Evolutionary conservation across 306 rosid genomes (phyloP).

Genomic region (Hippophae rhamnoides): DNA sequence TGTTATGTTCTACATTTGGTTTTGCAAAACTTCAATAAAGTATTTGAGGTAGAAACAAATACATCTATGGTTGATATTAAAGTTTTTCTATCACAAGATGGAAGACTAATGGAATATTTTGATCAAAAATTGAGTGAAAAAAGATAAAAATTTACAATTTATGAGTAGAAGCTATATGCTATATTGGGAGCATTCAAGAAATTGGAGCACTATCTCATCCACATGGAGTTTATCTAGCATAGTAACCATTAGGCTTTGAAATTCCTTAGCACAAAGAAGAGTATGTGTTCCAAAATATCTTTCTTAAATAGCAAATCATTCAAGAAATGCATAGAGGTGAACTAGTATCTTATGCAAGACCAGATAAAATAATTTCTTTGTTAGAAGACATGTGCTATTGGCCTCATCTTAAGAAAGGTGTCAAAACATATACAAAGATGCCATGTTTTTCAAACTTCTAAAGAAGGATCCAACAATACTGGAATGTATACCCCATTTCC

Average conservation of each 20-base stretch:
- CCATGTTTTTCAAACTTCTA: neutral
- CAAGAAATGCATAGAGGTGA: neutral
- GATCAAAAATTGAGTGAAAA: neutral
- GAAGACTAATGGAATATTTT: neutral
- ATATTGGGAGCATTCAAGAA: neutral
- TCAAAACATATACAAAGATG: neutral
- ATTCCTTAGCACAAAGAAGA: neutral
- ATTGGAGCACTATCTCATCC: neutral
- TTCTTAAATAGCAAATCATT: neutral
- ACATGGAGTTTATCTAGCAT: neutral
- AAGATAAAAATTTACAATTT: neutral
- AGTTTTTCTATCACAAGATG: neutral
- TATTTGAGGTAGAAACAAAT: neutral
- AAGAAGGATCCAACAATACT: neutral
- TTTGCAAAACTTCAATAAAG: too few species aligned
- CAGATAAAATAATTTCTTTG: neutral
- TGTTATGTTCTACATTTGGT: too few species aligned
- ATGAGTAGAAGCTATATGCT: neutral
- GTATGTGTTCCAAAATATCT: neutral
- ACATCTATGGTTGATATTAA: neutral
- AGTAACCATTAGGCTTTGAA: neutral
- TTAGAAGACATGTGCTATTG: neutral
- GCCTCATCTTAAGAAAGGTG: neutral
- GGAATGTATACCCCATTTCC: neutral
- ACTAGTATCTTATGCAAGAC: neutral